Evolutionary conservation across 2,329 filamentous ascomycete species (phyloP).

Genomic region (Leptoxyphium fumago): DNA sequence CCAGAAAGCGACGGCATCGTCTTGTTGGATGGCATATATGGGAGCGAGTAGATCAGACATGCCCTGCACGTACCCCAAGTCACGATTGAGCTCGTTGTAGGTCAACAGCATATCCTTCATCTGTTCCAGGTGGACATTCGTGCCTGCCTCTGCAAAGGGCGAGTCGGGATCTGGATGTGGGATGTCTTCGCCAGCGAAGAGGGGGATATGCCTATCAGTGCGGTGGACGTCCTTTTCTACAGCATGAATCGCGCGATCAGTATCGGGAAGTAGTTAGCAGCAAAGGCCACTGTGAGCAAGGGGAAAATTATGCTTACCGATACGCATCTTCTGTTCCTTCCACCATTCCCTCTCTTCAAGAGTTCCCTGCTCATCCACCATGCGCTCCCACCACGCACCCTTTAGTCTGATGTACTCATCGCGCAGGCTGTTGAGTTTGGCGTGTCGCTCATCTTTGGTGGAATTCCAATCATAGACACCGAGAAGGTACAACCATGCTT

Average conservation of each 20-base stretch:
- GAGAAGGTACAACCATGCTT: constrained; percentile 89
- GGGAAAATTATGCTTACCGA: constrained; percentile 50
- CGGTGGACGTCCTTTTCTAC: constrained; percentile 91
- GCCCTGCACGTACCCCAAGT: constrained; percentile 92
- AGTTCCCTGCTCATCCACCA: constrained; percentile 67
- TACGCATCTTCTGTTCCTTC: constrained; percentile 84
- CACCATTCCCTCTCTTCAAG: constrained; percentile 85
- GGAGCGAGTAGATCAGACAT: constrained; percentile 96
- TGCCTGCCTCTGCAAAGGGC: constrained; percentile 81
- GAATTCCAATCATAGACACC: constrained; percentile 92
- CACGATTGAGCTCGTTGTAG: constrained; percentile 95
- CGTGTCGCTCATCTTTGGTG: constrained; percentile 68
- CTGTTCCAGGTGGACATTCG: constrained; percentile 94
- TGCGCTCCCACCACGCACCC: constrained; percentile 87
- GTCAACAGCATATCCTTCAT: constrained; percentile 98
- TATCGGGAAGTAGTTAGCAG: constrained; percentile 8
- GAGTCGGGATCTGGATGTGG: constrained; percentile 93
- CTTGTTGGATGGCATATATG: constrained; percentile 93
- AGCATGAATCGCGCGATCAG: constrained; percentile 35
- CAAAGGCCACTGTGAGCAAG: constrained; percentile 4
- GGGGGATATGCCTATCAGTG: constrained; percentile 85
- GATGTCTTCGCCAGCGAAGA: constrained; percentile 91
- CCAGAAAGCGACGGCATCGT: constrained; percentile 95
- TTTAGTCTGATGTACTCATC: constrained; percentile 94
- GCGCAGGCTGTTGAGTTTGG: constrained; percentile 66